phyloP scores from a whole-genome alignment of 1,139 yeast genomes.

The Casaregolazyma suthepensis region DNA sequence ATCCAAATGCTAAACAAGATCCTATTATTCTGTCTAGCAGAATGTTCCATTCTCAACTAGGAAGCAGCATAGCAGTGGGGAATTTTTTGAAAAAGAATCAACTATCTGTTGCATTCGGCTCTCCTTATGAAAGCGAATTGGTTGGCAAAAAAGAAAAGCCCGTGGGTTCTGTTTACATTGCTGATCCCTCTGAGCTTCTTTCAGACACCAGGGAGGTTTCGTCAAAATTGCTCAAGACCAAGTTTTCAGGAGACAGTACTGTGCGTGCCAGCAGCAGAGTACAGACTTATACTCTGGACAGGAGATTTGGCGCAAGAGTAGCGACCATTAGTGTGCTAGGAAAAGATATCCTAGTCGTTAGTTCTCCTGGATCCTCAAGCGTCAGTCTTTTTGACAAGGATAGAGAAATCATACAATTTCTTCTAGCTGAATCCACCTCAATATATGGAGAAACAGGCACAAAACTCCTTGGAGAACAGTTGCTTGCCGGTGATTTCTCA shows the following conservation, averaged over 20 bases:
- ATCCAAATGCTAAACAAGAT: conserved; percentile 3
- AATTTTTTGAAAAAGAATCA: conserved; percentile 31
- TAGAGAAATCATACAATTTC: conserved; percentile 18
- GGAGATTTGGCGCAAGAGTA: conserved; percentile 30
- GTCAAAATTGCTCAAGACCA: not conserved
- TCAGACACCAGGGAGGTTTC: not conserved
- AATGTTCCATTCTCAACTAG: conserved; percentile 32
- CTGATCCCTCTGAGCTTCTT: conserved; percentile 2
- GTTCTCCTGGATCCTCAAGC: conserved; percentile 33
- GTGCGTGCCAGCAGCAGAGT: not conserved
- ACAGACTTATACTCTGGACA: conserved; percentile 11
- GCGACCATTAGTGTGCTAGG: conserved; percentile 19
- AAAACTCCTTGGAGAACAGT: conserved; percentile 34
- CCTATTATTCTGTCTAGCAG: conserved; percentile 22
- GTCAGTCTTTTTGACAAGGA: conserved; percentile 28
- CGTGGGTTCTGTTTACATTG: conserved; percentile 21
- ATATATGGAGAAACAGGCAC: conserved; percentile 36
- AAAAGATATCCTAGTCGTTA: conserved; percentile 26
- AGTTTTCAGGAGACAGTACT: not conserved
- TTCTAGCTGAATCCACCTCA: conserved; percentile 20
- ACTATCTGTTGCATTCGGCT: conserved; percentile 42
- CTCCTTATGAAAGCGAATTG: conserved; percentile 38
- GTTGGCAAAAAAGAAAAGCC: conserved; percentile 13
- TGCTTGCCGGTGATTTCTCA: conserved; percentile 33
- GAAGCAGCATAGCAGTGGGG: conserved; percentile 39